These are phyloP conservation scores for Trichoderma sp. DNA, from an alignment of 2,329 filamentous ascomycete species.

Conservation along the genomic window DNA sequence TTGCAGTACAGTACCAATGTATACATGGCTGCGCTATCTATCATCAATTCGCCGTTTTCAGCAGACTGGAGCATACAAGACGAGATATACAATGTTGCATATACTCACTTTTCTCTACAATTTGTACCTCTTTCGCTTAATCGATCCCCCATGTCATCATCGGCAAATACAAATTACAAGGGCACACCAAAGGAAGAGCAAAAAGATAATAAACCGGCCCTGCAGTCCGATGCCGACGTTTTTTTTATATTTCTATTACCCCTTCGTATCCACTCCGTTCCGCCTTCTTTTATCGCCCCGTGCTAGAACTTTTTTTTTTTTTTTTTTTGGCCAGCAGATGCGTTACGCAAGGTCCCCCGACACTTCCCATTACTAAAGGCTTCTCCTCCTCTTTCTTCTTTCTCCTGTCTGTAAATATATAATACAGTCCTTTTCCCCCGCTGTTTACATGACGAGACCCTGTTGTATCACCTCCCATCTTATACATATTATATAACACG, in stretches of 20 bases:
- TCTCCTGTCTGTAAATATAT: neutral
- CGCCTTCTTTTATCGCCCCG: slow-evolving; percentile 29
- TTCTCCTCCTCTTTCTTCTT: neutral
- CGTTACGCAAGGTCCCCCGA: slow-evolving; percentile 7
- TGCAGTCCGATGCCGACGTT: slow-evolving; percentile 7
- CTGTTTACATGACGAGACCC: neutral
- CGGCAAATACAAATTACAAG: neutral
- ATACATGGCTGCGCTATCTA: neutral
- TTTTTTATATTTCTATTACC: slow-evolving; percentile 25
- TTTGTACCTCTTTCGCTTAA: neutral
- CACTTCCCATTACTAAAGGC: slow-evolving; percentile 21
- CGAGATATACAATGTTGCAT: neutral
- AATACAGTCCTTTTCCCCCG: neutral
- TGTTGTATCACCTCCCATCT: neutral
- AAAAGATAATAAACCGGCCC: neutral
- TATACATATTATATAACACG: neutral
- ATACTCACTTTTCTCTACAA: neutral
- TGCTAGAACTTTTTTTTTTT: slow-evolving; percentile 10
- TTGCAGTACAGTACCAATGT: neutral
- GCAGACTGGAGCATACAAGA: neutral
- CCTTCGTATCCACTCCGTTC: slow-evolving; percentile 36
- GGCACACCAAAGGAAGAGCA: no score
- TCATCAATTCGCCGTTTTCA: neutral
- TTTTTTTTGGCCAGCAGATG: neutral
- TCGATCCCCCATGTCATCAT: neutral